A percentile compares a stretch with the other conserved stretches of the same genome.
These are phyloP conservation scores for Sugiyamaella grinbergsii DNA, from an alignment of 1,139 yeast genomes.

Conservation along the genomic window DNA sequence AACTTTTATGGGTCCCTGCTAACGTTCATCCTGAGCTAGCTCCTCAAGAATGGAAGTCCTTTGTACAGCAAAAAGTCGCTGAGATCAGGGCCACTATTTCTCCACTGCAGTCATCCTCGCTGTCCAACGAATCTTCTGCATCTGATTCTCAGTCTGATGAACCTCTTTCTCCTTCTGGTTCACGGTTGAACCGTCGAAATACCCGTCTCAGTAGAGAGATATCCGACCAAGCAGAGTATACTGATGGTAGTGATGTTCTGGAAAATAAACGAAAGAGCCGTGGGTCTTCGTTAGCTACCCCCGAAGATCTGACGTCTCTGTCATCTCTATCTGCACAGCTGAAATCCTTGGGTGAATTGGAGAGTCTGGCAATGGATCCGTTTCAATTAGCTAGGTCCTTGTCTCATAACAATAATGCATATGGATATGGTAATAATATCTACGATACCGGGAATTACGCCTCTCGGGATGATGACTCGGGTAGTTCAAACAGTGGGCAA, in stretches of 20 bases:
- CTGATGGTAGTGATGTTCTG: slow-evolving; percentile 46
- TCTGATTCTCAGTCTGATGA: slow-evolving; percentile 8
- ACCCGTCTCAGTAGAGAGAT: slow-evolving; percentile 46
- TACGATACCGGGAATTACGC: slow-evolving; percentile 9
- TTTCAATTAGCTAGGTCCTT: slow-evolving; percentile 38
- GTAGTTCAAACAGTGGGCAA: neutral
- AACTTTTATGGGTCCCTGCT: slow-evolving; percentile 88
- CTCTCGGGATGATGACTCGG: neutral
- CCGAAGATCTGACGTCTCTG: slow-evolving; percentile 35
- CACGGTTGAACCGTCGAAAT: slow-evolving; percentile 35
- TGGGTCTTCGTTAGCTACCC: slow-evolving; percentile 23
- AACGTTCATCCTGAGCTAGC: slow-evolving; percentile 89
- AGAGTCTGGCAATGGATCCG: slow-evolving; percentile 41
- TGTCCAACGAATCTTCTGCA: slow-evolving; percentile 21
- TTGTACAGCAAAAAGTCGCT: slow-evolving; percentile 77
- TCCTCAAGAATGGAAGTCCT: slow-evolving; percentile 84
- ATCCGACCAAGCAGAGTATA: slow-evolving; percentile 41
- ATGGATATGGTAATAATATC: slow-evolving; percentile 11
- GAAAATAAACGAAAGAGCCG: slow-evolving; percentile 33
- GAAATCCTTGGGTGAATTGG: slow-evolving; percentile 40
- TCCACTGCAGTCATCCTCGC: slow-evolving; percentile 21
- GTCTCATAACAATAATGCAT: slow-evolving; percentile 21
- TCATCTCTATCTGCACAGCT: slow-evolving; percentile 37
- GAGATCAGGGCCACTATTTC: slow-evolving; percentile 56
- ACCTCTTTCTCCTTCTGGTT: slow-evolving; percentile 9